Base-by-base conservation (phyloP, 441 rosid species). In the Arabidopsis hybrid region DNA sequence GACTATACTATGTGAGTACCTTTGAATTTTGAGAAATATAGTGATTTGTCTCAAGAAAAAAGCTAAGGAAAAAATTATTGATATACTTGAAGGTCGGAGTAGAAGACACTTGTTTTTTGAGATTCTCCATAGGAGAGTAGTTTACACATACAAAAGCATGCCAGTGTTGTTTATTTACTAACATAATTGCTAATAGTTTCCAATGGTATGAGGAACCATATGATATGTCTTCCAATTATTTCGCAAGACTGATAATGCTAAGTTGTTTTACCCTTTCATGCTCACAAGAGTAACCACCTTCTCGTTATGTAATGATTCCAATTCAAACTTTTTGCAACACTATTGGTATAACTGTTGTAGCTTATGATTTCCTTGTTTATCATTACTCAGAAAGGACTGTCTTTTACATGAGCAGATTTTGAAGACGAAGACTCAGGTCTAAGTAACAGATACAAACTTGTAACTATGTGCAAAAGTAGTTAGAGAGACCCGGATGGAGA, bases 261-360 rank as follows among this genome's bases (percentile, higher is more conserved):
- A 40, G 72, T 52, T 68, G 32, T 31, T 68, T 39, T 53, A 52
- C 2, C 8, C 16, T 51, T 52, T 52, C 50, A 26, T 52, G 26
- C 61, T 43, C 9, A 17, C 5, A 13, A 69, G 73, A 17, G n/a
- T 39, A n/a, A n/a, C 14, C 57, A 57, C 35, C 64, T 69, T 45
- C 21, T 32, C n/a, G 0, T 39, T 29, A 40, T 7, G 14, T 40
- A n/a, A 16, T 16, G 47, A 36, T 47, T 26, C 14, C 46, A 17
- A 18, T 17, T 17, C 16, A 1, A 12, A 0, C 0, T 4, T 17
- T 21, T 49, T 66, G 38, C 71, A 66, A 38, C 46, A 66, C 38
- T 12, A 26, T n/a, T 55, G 56, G 39, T 38, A 11, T 36, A 17
- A 59, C 9, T 59, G 9, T 38, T 16, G 0, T 10, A 17, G 4